Base-by-base conservation (phyloP, 495 filamentous ascomycete species). In the Penicillium chermesinum region DNA sequence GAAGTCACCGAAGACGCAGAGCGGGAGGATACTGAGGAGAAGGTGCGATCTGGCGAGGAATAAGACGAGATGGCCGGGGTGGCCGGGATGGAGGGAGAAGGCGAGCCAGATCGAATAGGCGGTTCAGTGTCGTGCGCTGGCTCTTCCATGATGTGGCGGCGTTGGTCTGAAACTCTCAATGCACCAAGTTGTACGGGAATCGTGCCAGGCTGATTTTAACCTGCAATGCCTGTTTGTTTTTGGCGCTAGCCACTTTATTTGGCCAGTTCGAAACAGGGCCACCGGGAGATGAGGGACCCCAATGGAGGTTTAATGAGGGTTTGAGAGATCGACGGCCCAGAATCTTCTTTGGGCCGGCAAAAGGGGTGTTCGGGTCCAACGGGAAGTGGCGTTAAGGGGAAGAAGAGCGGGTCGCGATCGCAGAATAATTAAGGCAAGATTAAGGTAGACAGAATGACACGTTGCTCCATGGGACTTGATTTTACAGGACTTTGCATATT, bases 21-120 rank as follows among this genome's bases (percentile, higher is more conserved):
- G 30, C 74, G 70, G 19, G 84, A 86, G 17, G 89, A 94, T 25
- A 80, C 77, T 39, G 85, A 84, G 33, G 89, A 95, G 48, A 89
- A 75, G 48, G 83, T 87, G 25, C 88, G 83, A 46, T 81, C 83
- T 42, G 84, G 79, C n/a, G 72, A 75, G 39, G 77, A 83, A 48
- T 76, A 75, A 19, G 81, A 73, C 13, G 79, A 77, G 40, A 89
- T 73, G 41, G 83, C 85, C 9, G 80, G 78, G 12, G 77, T 82
- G 16, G 88, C 86, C 18, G 67, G 57, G 50, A 72, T 54, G 1
- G 79, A 77, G 13, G 75, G 75, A 37, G 82, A 84, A 41, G 85
- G 84, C 32, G 85, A 82, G 7, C 84, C 62, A 18, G 61, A 61
- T 10, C 67, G 65, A 44, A 58, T 53, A 15, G 63, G 62, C 48